Evolutionary conservation across 2,329 filamentous ascomycete genomes (phyloP).

Genomic region (Fusarium zealandicum): DNA sequence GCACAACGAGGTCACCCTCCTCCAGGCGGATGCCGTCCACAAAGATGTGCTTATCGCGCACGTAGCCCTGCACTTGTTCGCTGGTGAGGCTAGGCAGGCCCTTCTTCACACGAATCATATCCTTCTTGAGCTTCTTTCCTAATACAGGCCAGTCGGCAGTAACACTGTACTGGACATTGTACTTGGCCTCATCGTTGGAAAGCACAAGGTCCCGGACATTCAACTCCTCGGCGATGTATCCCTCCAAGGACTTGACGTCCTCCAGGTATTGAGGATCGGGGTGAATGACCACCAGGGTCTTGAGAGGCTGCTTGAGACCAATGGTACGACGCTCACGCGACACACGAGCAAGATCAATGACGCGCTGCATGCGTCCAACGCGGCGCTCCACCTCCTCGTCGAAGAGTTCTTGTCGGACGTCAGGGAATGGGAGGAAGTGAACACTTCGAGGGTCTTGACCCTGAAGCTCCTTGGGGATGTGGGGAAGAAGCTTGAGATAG

Average conservation of each 20-base stretch:
- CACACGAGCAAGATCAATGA: constrained; percentile 89
- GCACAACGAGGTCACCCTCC: constrained; percentile 80
- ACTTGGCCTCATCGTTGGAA: constrained; percentile 85
- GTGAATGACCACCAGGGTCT: constrained; percentile 88
- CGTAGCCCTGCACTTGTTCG: constrained; percentile 81
- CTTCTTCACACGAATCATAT: constrained; percentile 89
- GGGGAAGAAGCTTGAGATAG: constrained; percentile 81
- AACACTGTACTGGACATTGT: constrained; percentile 91
- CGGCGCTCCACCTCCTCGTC: constrained; percentile 85
- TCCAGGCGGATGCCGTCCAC: constrained; percentile 88
- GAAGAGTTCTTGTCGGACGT: constrained; percentile 87
- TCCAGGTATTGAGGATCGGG: constrained; percentile 82
- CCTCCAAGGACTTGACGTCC: constrained; percentile 83
- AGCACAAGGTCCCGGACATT: constrained; percentile 88
- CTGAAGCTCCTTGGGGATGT: constrained; percentile 76
- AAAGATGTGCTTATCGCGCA: constrained; percentile 74
- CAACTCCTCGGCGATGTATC: constrained; percentile 90
- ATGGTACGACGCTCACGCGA: constrained; percentile 85
- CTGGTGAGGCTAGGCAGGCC: constrained; percentile 80
- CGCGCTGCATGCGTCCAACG: constrained; percentile 90
- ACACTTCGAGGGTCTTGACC: constrained; percentile 83
- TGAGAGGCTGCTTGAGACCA: constrained; percentile 88
- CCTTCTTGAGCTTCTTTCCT: constrained; percentile 97
- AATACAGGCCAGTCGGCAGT: constrained; percentile 91
- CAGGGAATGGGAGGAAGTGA: constrained; percentile 90